Evolutionary conservation across 805 yeast species (phyloP), one percentile per base, ranked within the genome.

Genomic region (Yarrowia deformans): DNA sequence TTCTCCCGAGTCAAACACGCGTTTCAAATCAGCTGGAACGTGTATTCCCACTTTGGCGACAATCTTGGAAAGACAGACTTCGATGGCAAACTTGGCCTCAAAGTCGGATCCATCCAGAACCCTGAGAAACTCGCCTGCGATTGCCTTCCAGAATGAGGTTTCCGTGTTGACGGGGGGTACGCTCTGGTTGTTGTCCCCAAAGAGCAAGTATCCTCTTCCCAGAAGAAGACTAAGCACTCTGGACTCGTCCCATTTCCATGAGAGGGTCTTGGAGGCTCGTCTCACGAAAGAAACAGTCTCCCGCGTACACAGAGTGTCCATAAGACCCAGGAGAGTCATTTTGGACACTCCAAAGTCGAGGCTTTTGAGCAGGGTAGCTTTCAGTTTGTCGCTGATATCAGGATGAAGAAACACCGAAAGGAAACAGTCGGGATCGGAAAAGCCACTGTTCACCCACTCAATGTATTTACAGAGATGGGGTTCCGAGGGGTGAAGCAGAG

Each of bases 211-310:
- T 1, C 52, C 50, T 34, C 52, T 43, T 43, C 66, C 66, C 3
- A 60, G 42, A 18, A 60, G 29, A 9, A 60, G 34, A 8, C 43
- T 19, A 13, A 60, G 35, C 3, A 60, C 52, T 18, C 66, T 19
- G 8, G 66, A 60, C 29, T 34, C 46, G 8, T 12, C 7, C 66
- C 66, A 60, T 18, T 34, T 19, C 52, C 34, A 43, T 3, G 66
- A 16, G 8, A 13, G 34, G 14, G 12, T 1, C 14, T 34, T 13
- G 2, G 48, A 42, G 6, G 42, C 66, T 1, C 14, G 18, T 7
- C 18, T 60, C n/a, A 60, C 0, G 16, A 60, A 45, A 3, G 14
- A 23, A 1, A 60, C 40, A 3, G 37, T 34, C 6, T 45, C 42
- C 14, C 9, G 4, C 8, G 66, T 60, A 12, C 66, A 43, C 1